Evolutionary conservation across 2,329 filamentous ascomycete species (phyloP), one percentile per base, ranked within the genome.

Genomic region (Neopestalotiopsis clavispora): DNA sequence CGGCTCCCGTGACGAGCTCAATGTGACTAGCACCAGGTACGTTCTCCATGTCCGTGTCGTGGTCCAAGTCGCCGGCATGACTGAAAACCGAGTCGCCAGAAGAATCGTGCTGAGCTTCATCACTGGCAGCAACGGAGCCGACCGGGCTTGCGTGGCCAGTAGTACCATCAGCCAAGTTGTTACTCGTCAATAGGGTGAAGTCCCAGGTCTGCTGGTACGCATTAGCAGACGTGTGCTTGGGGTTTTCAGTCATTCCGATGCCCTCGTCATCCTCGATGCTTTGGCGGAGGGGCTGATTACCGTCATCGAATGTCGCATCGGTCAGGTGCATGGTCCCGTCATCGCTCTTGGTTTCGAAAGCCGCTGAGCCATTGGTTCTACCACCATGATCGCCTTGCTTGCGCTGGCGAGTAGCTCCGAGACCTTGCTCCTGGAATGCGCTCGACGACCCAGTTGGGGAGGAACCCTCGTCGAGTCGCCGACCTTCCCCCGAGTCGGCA

Each of bases 401-500:
- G 52, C 78, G 86, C 86, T 78, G 91, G 89, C 81, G 90, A 92
- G 81, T 89, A 90, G 86, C 92, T 94, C 82, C 92, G 88, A 85
- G 90, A 93, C 85, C 90, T 87, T 80, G 69, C 67, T 69, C 69
- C 69, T 67, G 87, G 87, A 88, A 93, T 89, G 89, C 92, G 92
- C 92, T 94, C 93, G 93, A 93, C 91, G 91, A 95, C 89, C 93
- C 94, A 95, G 84, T 90, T 86, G 85, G 91, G 91, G 91, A 95
- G 89, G 89, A 94, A 90, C 87, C 85, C 82, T 82, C 91, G 91
- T 87, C 93, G 92, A 94, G 92, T 89, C 92, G 91, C 90, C 85
- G 90, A 83, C 89, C 94, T 91, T 97, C 93, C 92, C 94, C 93
- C 91, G 83, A 80, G 57, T 83, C 82, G 9, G 75, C 76, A 60